Conservation (phyloP, 2,329 filamentous ascomycete genomes). For the Coleophoma cylindrospora region DNA sequence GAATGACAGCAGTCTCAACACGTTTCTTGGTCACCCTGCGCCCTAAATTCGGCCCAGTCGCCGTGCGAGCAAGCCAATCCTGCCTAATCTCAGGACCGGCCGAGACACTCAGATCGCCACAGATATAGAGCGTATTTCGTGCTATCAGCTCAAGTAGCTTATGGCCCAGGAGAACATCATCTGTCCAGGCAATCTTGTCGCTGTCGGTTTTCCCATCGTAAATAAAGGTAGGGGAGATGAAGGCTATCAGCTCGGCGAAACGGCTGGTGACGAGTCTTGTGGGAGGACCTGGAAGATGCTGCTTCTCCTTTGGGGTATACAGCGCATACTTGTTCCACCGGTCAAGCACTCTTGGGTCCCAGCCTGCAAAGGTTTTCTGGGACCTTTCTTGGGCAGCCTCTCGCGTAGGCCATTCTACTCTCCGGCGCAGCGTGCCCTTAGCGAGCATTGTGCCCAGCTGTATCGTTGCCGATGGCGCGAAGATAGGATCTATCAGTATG, state of each 20-base stretch:
- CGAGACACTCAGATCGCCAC: background rate
- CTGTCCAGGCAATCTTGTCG: background rate
- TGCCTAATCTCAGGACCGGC: background rate
- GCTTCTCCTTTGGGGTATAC: background rate
- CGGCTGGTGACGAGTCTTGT: background rate
- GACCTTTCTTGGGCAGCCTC: slow-evolving; percentile 65
- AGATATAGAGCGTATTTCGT: background rate
- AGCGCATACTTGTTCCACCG: slow-evolving; percentile 58
- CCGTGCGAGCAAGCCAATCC: background rate
- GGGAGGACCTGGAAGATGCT: background rate
- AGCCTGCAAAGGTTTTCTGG: slow-evolving; percentile 64
- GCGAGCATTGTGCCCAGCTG: background rate
- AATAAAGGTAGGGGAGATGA: background rate
- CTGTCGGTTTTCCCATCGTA: background rate
- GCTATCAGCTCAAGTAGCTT: background rate
- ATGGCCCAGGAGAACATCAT: background rate
- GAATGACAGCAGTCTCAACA: background rate
- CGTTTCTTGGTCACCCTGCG: background rate
- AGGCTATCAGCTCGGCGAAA: slow-evolving; percentile 37
- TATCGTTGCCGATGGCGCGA: background rate
- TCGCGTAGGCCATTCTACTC: slow-evolving; percentile 51
- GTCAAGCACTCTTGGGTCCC: slow-evolving; percentile 75
- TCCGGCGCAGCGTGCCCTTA: background rate
- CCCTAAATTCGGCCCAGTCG: background rate
- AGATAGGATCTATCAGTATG: background rate